These are phyloP conservation scores for Solanum sejunctum DNA, from an alignment of 257 asterid genomes.

Conservation along the genomic window DNA sequence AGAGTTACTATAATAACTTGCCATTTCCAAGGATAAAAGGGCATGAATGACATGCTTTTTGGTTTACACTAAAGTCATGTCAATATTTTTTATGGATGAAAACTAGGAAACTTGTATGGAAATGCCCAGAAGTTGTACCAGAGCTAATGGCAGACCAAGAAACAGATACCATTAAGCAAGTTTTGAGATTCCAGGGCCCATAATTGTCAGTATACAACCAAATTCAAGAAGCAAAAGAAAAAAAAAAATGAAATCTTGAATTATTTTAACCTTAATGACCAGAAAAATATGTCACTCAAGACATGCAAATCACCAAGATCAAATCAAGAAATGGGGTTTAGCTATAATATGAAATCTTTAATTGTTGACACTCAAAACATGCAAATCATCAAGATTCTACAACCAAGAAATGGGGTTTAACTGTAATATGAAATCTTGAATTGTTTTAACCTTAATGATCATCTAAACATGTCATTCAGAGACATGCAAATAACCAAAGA, in stretches of 20 bases:
- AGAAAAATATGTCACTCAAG: not conserved
- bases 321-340: not conserved
- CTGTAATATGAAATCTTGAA: not conserved
- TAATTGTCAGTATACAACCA: not conserved
- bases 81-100: not conserved
- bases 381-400: not conserved
- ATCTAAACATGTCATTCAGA: not conserved
- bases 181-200: not conserved
- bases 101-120: not conserved
- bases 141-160: not conserved
- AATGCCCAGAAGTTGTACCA: not conserved
- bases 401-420: not conserved
- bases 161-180: not conserved
- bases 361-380: not conserved
- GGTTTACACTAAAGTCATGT: not conserved
- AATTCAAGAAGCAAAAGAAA: not conserved
- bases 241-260: too few relatives aligned
- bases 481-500: not conserved
- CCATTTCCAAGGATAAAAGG: slow-evolving; percentile 30
- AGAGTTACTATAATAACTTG: slow-evolving; percentile 6
- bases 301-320: not conserved
- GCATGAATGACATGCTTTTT: not conserved
- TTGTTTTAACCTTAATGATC: too few relatives aligned
- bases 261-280: not conserved
- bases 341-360: not conserved